These are phyloP conservation scores for Linnemannia exigua DNA, from an alignment of 192 early-diverging fungal species.

Conservation along the genomic window DNA sequence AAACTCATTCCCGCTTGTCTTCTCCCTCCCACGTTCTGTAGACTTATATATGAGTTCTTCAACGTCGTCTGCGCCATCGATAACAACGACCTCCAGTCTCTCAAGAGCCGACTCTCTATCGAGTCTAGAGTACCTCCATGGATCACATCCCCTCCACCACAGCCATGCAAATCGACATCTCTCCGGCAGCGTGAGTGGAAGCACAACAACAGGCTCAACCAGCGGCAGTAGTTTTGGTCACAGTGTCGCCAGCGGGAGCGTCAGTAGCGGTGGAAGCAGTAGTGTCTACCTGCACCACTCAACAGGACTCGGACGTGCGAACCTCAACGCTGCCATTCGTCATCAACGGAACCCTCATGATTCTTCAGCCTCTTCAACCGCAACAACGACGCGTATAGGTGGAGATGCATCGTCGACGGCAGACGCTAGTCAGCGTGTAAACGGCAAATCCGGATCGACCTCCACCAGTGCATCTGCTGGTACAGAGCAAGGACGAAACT, in stretches of 20 bases:
- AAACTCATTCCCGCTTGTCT: not conserved
- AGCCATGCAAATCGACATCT: conserved; percentile 20
- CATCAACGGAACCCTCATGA: conserved; percentile 26
- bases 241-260: conserved; percentile 8
- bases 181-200: conserved; percentile 15
- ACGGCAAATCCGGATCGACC: conserved; percentile 12
- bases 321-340: conserved; percentile 34
- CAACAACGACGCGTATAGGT: not conserved
- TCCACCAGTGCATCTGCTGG: conserved; percentile 21
- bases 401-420: not conserved
- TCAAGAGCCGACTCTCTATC: conserved; percentile 53
- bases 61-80: conserved; percentile 36
- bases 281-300: conserved; percentile 22
- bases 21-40: not conserved
- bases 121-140: conserved; percentile 45
- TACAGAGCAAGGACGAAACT: conserved; percentile 45
- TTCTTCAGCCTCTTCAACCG: not conserved
- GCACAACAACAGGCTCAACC: conserved; percentile 33
- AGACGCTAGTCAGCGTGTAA: not conserved
- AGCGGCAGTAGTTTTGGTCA: conserved; percentile 35
- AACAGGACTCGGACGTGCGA: conserved; percentile 32
- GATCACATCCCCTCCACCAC: conserved; percentile 3
- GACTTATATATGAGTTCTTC: conserved; percentile 52
- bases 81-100: conserved; percentile 40
- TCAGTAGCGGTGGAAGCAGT: conserved; percentile 17